A percentile compares a stretch with the other conserved stretches of the same genome.
These are phyloP conservation scores for Pilatotrama ljubarskyi DNA, from an alignment of 768 basidiomycete genomes.

Conservation along the genomic window DNA sequence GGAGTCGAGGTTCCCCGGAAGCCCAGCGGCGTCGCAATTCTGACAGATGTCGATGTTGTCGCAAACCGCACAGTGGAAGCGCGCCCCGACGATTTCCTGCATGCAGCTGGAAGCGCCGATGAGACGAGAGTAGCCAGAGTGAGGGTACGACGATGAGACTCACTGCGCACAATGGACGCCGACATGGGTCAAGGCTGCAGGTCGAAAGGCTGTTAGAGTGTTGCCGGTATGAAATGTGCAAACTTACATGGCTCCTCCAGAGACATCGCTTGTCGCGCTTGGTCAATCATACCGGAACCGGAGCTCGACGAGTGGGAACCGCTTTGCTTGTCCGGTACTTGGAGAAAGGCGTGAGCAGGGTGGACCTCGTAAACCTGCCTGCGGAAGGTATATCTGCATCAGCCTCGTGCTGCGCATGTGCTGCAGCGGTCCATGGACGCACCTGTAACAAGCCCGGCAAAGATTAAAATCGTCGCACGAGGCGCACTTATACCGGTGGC, in stretches of 20 bases:
- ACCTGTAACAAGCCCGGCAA: constrained; percentile 86
- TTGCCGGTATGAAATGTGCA: not conserved
- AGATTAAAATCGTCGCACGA: constrained; percentile 79
- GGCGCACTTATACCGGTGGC: constrained; percentile 80
- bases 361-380: constrained; percentile 93
- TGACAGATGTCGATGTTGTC: constrained; percentile 82
- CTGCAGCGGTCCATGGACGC: constrained; percentile 14
- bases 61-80: constrained; percentile 92
- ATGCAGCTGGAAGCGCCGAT: constrained; percentile 59
- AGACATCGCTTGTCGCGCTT: constrained; percentile 36
- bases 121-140: not conserved
- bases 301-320: constrained; percentile 35
- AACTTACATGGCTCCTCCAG: constrained; percentile 62
- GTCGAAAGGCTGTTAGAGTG: not conserved
- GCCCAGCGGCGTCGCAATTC: constrained; percentile 83
- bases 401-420: not conserved
- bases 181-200: constrained; percentile 69
- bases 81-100: constrained; percentile 87
- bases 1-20: constrained; percentile 80
- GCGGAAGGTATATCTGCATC: constrained; percentile 14
- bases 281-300: not conserved
- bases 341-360: constrained; percentile 83
- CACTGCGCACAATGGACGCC: constrained; percentile 88
- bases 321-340: constrained; percentile 63
- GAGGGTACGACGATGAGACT: constrained; percentile 32